Base-by-base conservation (phyloP, 2,329 filamentous ascomycete species). In the Nemania sp. region DNA sequence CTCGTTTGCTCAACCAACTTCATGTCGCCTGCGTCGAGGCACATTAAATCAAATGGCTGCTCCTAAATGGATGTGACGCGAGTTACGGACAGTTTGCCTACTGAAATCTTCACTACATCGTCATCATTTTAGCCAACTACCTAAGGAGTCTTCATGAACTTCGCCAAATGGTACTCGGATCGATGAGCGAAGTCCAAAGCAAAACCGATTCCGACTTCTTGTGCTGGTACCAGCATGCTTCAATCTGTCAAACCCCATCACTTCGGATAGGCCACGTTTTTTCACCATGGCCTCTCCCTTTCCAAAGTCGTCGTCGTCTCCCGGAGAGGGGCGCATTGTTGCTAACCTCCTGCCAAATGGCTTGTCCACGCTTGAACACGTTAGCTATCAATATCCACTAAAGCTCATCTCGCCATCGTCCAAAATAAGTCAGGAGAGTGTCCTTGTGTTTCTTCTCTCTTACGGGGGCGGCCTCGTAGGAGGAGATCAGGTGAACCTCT, bases 401-500 rank as follows among this genome's bases (percentile, higher is more conserved):
- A 99, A 99, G 76, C 84, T 99, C 59, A 91, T 99, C 63, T 90
- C 92, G 0, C 92, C 94, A 1, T 83, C 88, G 13, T 85, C 89
- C 11, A 80, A 87, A 5, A 81, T 83, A 49, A 79, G 84, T 42
- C 83, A 87, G 58, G 81, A 83, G 65, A 90, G 90, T 58, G 83
- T 92, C 9, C 85, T 95, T 34, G 87, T 97, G 42, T 98, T 97
- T 73, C 82, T 98, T 39, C 83, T 99, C 50, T 97, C 93, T 0
- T 99, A 98, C 73, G 95, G 95, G 51, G 95, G 95, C 45, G 95
- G 95, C 1, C 85, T 99, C 13, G 90, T 99, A 1, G 91, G 90
- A 12, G 92, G 93, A 43, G 95, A 99, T 75, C 81, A 85, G 65
- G 89, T 98, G 74, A 81, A 88, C 70, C 84, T 99, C 25, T 79